Evolutionary conservation across 331 rosid species (phyloP).

Genomic region (Dryas integrifolia): DNA sequence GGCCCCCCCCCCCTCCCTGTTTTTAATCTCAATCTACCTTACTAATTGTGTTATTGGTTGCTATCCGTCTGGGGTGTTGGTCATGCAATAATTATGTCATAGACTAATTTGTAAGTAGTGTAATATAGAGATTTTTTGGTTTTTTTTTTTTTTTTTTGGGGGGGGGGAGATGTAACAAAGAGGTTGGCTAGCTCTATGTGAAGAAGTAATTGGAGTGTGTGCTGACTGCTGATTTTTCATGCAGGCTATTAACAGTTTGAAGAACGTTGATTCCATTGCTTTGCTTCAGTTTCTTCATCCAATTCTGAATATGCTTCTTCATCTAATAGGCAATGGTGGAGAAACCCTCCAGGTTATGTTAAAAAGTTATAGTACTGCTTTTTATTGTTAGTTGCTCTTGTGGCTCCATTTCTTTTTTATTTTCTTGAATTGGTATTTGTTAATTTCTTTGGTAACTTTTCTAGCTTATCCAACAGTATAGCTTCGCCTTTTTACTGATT

Average conservation of each 20-base stretch:
- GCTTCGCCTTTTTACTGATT: background rate
- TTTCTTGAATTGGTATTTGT: slow-evolving; percentile 13
- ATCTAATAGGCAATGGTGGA: slow-evolving; percentile 99
- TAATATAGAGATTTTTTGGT: too few species aligned
- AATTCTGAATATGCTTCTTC: slow-evolving; percentile 93
- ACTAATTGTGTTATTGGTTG: background rate
- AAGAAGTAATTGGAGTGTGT: slow-evolving; percentile 22
- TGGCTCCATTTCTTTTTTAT: background rate
- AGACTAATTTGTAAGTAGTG: too few species aligned
- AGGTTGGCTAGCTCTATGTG: slow-evolving; percentile 2
- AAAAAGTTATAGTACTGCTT: slow-evolving; percentile 15
- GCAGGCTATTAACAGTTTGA: slow-evolving; percentile 98
- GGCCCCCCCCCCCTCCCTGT: background rate
- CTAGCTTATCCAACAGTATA: background rate
- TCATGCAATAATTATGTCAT: background rate
- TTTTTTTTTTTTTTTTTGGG: background rate
- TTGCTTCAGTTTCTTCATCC: slow-evolving; percentile 99
- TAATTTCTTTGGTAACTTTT: background rate
- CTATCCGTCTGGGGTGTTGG: background rate
- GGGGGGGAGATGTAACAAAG: background rate
- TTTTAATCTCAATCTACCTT: background rate
- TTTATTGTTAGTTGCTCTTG: background rate
- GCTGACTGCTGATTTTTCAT: slow-evolving; percentile 24
- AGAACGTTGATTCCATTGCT: slow-evolving; percentile 99
- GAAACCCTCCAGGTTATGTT: slow-evolving; percentile 93